These are phyloP conservation scores for Hydnum rufescens DNA, from an alignment of 768 basidiomycete genomes.

Conservation along the genomic window DNA sequence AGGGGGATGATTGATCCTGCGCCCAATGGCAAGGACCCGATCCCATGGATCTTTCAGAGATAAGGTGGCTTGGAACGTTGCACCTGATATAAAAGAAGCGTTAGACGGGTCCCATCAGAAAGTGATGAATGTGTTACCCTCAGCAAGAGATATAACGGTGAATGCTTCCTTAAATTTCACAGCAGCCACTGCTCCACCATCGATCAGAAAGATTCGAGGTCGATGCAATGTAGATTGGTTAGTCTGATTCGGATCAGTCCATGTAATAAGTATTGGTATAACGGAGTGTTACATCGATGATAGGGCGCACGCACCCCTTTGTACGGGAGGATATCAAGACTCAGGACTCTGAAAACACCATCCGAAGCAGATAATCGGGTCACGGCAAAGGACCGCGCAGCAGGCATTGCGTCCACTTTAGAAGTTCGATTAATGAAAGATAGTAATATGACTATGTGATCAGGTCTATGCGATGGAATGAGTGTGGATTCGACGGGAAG, in stretches of 20 bases:
- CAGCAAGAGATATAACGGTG: conserved; percentile 4
- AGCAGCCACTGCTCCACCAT: conserved; percentile 4
- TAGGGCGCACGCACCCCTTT: not conserved
- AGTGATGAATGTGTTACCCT: not conserved
- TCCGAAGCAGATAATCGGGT: not conserved
- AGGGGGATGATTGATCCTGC: not conserved
- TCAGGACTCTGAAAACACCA: not conserved
- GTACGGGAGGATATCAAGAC: not conserved
- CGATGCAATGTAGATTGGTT: not conserved
- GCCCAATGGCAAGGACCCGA: conserved; percentile 2
- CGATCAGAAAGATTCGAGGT: conserved; percentile 6
- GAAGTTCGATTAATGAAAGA: not conserved
- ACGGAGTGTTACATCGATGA: not conserved
- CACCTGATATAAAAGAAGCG: not conserved
- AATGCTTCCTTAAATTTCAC: conserved; percentile 7
- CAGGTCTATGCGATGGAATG: not conserved
- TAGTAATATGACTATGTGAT: not conserved
- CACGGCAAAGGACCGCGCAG: not conserved
- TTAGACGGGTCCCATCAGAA: not conserved
- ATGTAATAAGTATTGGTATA: not conserved
- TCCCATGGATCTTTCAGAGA: conserved; percentile 5
- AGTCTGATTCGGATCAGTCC: not conserved
- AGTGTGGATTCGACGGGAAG: not conserved
- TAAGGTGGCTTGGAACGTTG: conserved; percentile 8
- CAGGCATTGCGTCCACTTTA: not conserved